Base-by-base conservation (phyloP, 164 flowering plant genomes). In the Euptelea pleiosperma region DNA sequence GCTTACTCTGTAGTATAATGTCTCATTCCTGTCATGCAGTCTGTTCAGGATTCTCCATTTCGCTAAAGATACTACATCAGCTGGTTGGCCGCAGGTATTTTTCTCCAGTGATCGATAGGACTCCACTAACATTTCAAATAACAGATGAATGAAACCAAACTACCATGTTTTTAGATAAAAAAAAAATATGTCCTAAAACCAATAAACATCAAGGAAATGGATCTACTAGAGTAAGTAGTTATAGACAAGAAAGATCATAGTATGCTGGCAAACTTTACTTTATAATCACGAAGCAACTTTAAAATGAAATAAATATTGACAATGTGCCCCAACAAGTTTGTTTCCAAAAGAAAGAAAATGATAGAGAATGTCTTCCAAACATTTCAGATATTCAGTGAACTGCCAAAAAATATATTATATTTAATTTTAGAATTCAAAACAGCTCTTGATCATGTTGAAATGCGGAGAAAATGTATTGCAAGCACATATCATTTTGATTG, bases 11-110 rank as follows among this genome's bases (percentile, higher is more conserved):
- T 91, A 94, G 69, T 94, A 93, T 34, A 93, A 68, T n/a, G 92
- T 93, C 76, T 93, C 99, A 71, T 93, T 93, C 74, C 99, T 81
- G 79, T 93, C 99, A 74, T 93, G 99, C 62, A 93, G 71, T 68
- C 99, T 79, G 68, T 93, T 93, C 63, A 93, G 75, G 66, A 90
- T 88, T 66, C 99, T 84, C 99, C 99, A 93, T 71, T 93, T 93
- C 31, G 99, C 82, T 57, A 93, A 74, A 36, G 99, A 70, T 19
- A 81, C 82, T 60, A 74, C 52, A 55, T 69, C 57, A 3, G 69
- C 61, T 22, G 84, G 80, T 63, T 82, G 81, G 39, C 81, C 78
- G 28, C 36, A 52, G 21, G 89, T 90, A 71, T 90, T 90, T 63
- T 78, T 84, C 86, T 85, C 96, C 55, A 88, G 65, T 3, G 96